Evolutionary conservation across 2,329 filamentous ascomycete genomes (phyloP).

Genomic region (Fusarium luffae): DNA sequence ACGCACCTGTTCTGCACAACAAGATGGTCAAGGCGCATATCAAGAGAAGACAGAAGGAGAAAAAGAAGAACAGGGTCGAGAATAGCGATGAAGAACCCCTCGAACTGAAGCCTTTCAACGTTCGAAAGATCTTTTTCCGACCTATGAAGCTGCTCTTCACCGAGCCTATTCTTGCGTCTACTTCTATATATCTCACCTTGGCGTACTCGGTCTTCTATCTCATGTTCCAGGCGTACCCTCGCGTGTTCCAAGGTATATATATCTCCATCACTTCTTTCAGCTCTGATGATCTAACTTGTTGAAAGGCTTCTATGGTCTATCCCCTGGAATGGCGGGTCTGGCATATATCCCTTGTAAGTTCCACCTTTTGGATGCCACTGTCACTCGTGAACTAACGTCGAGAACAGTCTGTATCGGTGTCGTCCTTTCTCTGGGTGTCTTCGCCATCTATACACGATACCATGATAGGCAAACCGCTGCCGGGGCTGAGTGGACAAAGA

Average conservation of each 20-base stretch:
- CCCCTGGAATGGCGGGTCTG: slow-evolving; percentile 58
- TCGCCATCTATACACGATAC: slow-evolving; percentile 45
- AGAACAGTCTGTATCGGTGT: slow-evolving; percentile 43
- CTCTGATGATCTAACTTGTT: slow-evolving; percentile 1
- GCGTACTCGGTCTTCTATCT: slow-evolving; percentile 64
- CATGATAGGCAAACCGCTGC: slow-evolving; percentile 42
- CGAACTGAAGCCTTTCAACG: slow-evolving; percentile 51
- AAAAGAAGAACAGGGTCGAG: slow-evolving; percentile 54
- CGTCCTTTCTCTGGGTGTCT: slow-evolving; percentile 38
- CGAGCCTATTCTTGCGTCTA: slow-evolving; percentile 62
- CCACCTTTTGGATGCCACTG: neutral
- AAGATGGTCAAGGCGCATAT: slow-evolving; percentile 59
- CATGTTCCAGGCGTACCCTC: slow-evolving; percentile 63
- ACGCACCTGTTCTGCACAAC: slow-evolving; percentile 62
- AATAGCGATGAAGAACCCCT: slow-evolving; percentile 52
- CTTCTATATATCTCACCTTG: slow-evolving; percentile 61
- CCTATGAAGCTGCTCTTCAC: slow-evolving; percentile 60
- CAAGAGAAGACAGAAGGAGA: slow-evolving; percentile 57
- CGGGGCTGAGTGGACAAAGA: slow-evolving; percentile 48
- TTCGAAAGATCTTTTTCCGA: slow-evolving; percentile 60
- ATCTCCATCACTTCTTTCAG: neutral
- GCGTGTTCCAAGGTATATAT: slow-evolving; percentile 55
- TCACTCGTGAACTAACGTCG: neutral
- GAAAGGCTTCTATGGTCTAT: slow-evolving; percentile 55
- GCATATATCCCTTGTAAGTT: slow-evolving; percentile 60